Conservation (phyloP, 305 asterid species). For the Fraxinus latifolia region DNA sequence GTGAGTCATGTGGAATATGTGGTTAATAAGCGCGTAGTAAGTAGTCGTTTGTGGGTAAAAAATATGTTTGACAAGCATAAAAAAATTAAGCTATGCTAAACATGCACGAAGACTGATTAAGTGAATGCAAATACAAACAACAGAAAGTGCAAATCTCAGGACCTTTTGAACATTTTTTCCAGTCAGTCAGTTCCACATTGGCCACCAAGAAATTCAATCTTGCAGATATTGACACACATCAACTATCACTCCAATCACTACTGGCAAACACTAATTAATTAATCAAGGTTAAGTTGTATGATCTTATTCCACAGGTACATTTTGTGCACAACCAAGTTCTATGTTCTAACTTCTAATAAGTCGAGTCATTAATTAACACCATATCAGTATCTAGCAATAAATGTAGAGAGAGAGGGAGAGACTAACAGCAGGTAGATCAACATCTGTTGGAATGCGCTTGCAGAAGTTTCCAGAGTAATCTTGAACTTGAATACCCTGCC, state of each 20-base stretch:
- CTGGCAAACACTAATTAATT: background rate
- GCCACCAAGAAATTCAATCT: background rate
- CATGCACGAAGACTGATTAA: background rate
- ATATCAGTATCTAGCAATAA: background rate
- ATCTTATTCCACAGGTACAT: background rate
- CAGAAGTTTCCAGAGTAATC: conserved; percentile 91
- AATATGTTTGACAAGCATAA: background rate
- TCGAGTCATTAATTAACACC: conserved; percentile 3
- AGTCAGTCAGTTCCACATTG: background rate
- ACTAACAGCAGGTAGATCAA: conserved; percentile 84
- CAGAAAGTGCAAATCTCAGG: background rate
- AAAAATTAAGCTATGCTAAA: background rate
- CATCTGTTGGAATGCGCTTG: conserved; percentile 87
- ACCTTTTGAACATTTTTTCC: background rate
- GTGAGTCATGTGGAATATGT: background rate
- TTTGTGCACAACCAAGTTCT: background rate
- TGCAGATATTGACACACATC: background rate
- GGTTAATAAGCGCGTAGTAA: background rate
- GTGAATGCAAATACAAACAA: background rate
- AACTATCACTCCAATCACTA: background rate
- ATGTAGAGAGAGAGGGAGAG: conserved; percentile 29
- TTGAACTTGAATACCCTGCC: conserved; percentile 92
- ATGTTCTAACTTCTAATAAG: background rate
- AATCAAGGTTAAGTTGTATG: background rate
- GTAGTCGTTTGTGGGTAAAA: background rate